Evolutionary conservation across 768 basidiomycete species (phyloP).

Genomic region (Megacollybia marginata): DNA sequence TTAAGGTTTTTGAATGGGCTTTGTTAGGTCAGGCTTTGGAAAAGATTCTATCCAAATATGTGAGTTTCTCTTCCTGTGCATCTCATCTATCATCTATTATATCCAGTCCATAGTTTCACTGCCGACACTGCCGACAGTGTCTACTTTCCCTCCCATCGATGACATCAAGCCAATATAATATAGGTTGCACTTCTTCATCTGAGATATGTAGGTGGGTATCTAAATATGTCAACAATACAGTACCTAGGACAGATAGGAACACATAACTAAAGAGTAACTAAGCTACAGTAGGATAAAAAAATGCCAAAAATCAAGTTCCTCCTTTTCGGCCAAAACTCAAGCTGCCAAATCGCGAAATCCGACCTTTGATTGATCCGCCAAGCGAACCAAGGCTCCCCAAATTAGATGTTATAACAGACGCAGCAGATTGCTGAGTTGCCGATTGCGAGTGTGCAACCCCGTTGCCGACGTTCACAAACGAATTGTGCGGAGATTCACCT

Average conservation of each 20-base stretch:
- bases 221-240: no score
- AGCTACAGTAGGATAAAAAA: background rate
- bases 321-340: slow-evolving; percentile 56
- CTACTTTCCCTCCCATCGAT: background rate
- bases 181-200: no score
- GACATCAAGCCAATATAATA: no score
- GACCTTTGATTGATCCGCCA: slow-evolving; percentile 57
- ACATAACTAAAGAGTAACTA: slow-evolving; percentile 2
- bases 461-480: slow-evolving; percentile 67
- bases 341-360: slow-evolving; percentile 73
- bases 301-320: slow-evolving; percentile 10
- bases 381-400: slow-evolving; percentile 49
- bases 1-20: slow-evolving; percentile 81
- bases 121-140: slow-evolving; percentile 19
- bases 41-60: slow-evolving; percentile 82
- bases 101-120: slow-evolving; percentile 41
- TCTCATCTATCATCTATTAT: slow-evolving; percentile 1
- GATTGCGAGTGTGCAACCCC: slow-evolving; percentile 28
- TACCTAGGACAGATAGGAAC: background rate
- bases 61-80: slow-evolving; percentile 25
- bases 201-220: no score
- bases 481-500: slow-evolving; percentile 64
- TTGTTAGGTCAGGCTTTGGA: slow-evolving; percentile 64
- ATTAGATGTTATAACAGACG: slow-evolving; percentile 57
- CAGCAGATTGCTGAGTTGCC: slow-evolving; percentile 39